Evolutionary conservation across 345 rosid genomes (phyloP), one percentile per base, ranked within the genome.

Genomic region (Orychophragmus violaceus): DNA sequence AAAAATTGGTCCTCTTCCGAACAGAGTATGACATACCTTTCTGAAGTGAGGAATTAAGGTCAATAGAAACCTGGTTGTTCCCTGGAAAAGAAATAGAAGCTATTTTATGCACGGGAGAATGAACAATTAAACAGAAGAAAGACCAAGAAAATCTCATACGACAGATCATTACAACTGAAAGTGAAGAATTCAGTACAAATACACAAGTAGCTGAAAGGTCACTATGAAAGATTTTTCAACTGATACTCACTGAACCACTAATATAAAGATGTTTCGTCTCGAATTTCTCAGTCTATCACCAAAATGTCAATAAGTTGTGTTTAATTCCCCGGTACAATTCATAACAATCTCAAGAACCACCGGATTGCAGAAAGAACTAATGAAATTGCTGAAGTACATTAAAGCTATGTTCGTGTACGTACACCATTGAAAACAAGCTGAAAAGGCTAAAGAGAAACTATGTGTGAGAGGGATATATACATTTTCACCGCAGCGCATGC

Each of bases 1-100:
- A 33, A 3, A 50, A 14, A 8, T 3, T 21, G 42, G 21, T 36
- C 9, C 41, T 30, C 8, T 29, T 7, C 7, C 32, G 30, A 66
- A 66, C 50, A 32, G 36, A 28, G 62, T 51, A 60, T 3, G 2
- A 24, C 22, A 51, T 64, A 93, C 97, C 96, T 90, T 86, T 61
- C 96, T 83, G 61, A 93, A 93, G 68, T 90, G 84, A 1, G 98
- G 98, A 72, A 93, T 93, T 48, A 80, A 70, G 29, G 98, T 93
- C 63, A 90, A 75, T 17, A 93, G 76, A 65, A 93, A 81, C 76
- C 89, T 85, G 10, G 87, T 80, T 8, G 67, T 63, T 55, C 97
- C 98, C 97, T 93, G 86, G 11, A 64, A 37, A 65, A 72, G 36
- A 64, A 36, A 14, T 0, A 46, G 25, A 3, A 50, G 19, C n/a